A percentile compares a stretch with the other conserved stretches of the same genome.
These are phyloP conservation scores for Trichosanthes truncata DNA, from an alignment of 306 rosid species.

Conservation along the genomic window DNA sequence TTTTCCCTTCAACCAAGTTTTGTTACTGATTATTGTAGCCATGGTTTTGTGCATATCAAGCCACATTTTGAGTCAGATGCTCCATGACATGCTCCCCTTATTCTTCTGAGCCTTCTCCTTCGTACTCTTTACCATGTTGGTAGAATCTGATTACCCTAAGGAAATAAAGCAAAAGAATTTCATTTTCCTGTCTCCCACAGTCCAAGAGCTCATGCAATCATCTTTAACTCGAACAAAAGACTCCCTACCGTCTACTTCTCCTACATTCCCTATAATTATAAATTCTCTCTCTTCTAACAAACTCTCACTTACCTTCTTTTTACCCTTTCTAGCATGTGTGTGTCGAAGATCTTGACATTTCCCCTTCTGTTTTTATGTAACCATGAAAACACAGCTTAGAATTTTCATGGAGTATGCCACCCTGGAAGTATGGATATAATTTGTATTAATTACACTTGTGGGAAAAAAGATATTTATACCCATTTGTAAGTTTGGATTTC, in stretches of 20 bases:
- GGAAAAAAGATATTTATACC: not conserved
- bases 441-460: not conserved
- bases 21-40: not conserved
- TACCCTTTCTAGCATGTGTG: not conserved
- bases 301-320: not conserved
- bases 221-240: not conserved
- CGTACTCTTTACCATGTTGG: not conserved
- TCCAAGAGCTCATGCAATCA: not conserved
- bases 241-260: not conserved
- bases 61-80: conserved; percentile 1
- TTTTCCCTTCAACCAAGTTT: not conserved
- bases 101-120: not conserved
- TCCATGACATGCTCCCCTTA: not conserved
- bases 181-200: not conserved
- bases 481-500: not conserved
- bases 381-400: not conserved
- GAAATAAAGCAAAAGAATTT: not conserved
- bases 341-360: not conserved
- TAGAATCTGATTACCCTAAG: not conserved
- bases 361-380: not conserved
- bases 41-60: not conserved
- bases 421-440: not conserved
- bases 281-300: not conserved
- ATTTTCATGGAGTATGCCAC: not conserved
- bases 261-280: not conserved